These are phyloP conservation scores for Lathyrus aphaca DNA, from an alignment of 306 rosid species.

Conservation along the genomic window DNA sequence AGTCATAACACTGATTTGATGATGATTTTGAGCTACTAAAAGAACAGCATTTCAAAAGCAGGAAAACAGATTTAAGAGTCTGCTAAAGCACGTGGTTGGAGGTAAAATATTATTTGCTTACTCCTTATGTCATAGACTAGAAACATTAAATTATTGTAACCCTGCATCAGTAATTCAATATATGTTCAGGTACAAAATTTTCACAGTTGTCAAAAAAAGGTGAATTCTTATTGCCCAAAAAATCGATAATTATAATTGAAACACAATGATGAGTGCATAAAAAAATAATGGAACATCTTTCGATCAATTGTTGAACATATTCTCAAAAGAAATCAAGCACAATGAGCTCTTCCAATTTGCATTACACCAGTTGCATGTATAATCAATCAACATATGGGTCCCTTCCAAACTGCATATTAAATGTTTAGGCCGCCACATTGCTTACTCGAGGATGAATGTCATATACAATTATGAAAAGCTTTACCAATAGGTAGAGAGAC, in stretches of 20 bases:
- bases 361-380: conserved; percentile 25
- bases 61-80: no score
- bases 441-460: conserved; percentile 48
- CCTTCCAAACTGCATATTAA: conserved; percentile 46
- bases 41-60: no score
- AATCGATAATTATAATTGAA: conserved; percentile 10
- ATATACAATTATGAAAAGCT: conserved; percentile 44
- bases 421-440: conserved; percentile 39
- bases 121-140: neutral
- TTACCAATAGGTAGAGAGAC: conserved; percentile 39
- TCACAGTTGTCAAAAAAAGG: neutral
- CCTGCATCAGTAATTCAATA: neutral
- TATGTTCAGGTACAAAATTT: conserved; percentile 7
- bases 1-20: no score
- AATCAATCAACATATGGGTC: conserved; percentile 38
- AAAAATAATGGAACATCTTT: conserved; percentile 20
- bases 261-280: neutral
- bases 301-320: conserved; percentile 26
- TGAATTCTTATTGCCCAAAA: conserved; percentile 15
- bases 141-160: neutral
- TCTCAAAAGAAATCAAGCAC: conserved; percentile 24
- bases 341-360: conserved; percentile 38
- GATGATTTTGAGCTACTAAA: no score
- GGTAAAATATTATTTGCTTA: neutral
- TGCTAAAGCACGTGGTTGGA: neutral